Evolutionary conservation across 2,329 filamentous ascomycete genomes (phyloP).

Genomic region (Colletotrichum gloeosporioides): DNA sequence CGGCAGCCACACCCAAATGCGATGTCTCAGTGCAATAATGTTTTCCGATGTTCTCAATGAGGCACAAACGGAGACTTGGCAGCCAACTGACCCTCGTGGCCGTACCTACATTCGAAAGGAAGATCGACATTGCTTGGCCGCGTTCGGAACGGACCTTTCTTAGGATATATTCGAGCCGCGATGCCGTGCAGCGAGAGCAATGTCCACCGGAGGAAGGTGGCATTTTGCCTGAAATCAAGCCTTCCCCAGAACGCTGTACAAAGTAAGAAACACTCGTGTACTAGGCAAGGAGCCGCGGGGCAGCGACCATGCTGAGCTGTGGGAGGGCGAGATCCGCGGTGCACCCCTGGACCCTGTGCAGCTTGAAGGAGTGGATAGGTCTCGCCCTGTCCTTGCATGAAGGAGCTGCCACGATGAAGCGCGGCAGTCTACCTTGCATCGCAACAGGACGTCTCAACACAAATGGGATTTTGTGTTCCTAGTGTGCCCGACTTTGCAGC

Average conservation of each 20-base stretch:
- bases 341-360: constrained; percentile 4
- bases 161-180: background rate
- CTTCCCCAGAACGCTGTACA: background rate
- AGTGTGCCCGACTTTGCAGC: constrained; percentile 1
- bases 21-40: background rate
- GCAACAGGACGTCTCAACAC: background rate
- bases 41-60: background rate
- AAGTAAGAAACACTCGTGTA: background rate
- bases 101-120: background rate
- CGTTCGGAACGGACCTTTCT: constrained; percentile 5
- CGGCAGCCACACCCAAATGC: background rate
- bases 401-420: background rate
- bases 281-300: background rate
- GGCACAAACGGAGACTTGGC: background rate
- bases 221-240: constrained; percentile 1
- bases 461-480: background rate
- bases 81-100: background rate
- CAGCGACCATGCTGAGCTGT: background rate
- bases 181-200: background rate
- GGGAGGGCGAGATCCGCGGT: background rate
- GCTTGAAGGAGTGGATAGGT: background rate
- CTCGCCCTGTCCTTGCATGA: constrained; percentile 14
- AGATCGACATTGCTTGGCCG: constrained; percentile 5
- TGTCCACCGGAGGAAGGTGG: background rate
- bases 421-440: background rate